These are phyloP conservation scores for Ambrosiella cleistominuta DNA, from an alignment of 2,329 filamentous ascomycete species.

Conservation along the genomic window DNA sequence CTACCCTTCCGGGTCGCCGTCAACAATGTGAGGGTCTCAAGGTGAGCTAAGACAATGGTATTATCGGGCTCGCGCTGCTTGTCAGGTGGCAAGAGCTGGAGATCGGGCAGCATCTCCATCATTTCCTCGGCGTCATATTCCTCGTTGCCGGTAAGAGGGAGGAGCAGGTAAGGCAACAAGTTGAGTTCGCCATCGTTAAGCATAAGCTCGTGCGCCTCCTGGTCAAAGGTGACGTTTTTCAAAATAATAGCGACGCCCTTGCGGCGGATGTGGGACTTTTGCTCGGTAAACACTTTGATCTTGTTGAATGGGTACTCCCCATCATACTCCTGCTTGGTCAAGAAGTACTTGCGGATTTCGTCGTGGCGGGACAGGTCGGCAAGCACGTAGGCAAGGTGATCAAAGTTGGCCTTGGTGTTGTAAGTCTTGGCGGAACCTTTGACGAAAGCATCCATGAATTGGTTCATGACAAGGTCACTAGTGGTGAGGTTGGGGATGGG, in stretches of 20 bases:
- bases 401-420: constrained; percentile 72
- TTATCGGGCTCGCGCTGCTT: constrained; percentile 67
- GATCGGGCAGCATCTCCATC: constrained; percentile 70
- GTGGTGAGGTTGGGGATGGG: constrained; percentile 53
- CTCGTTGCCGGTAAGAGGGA: constrained; percentile 76
- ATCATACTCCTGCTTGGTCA: constrained; percentile 58
- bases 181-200: constrained; percentile 57
- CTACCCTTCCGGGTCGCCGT: constrained; percentile 62
- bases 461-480: constrained; percentile 62
- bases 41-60: constrained; percentile 65
- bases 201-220: constrained; percentile 52
- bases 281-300: constrained; percentile 85
- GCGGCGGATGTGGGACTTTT: constrained; percentile 63
- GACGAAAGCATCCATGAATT: constrained; percentile 89
- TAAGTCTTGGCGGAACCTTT: constrained; percentile 69
- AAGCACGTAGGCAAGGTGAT: constrained; percentile 88
- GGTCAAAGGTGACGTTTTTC: constrained; percentile 82
- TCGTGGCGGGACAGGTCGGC: constrained; percentile 77
- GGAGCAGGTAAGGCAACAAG: constrained; percentile 70
- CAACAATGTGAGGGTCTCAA: constrained; percentile 74
- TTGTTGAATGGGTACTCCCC: constrained; percentile 77
- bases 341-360: constrained; percentile 58
- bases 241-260: constrained; percentile 93
- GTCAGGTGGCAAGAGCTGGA: constrained; percentile 76
- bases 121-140: constrained; percentile 78